A percentile compares a stretch with the other conserved stretches of the same genome.
These are phyloP conservation scores for Fennellomyces sp. DNA, from an alignment of 371 early-diverging fungal genomes.

Conservation along the genomic window DNA sequence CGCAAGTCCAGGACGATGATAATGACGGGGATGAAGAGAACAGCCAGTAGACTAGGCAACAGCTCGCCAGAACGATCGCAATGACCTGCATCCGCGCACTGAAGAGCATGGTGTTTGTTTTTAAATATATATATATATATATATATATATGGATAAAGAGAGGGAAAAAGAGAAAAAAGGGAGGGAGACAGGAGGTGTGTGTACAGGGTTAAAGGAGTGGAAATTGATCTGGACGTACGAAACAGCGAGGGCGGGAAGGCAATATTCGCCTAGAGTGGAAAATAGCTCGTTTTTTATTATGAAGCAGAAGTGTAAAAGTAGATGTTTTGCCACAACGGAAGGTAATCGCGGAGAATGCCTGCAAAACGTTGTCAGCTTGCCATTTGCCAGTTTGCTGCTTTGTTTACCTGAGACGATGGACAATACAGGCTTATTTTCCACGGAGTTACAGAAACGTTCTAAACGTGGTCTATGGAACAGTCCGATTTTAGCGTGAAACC, in stretches of 20 bases:
- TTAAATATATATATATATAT: neutral
- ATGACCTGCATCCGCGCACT: constrained; percentile 26
- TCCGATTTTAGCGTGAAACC: neutral
- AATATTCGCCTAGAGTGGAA: too few species aligned
- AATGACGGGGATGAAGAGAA: constrained; percentile 15
- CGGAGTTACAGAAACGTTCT: constrained; percentile 48
- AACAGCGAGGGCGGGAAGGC: too few species aligned
- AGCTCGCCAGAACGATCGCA: constrained; percentile 18
- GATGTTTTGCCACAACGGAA: constrained; percentile 91
- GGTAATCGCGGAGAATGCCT: constrained; percentile 83
- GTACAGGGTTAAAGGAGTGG: neutral
- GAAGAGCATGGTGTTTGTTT: constrained; percentile 19
- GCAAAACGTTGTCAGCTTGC: neutral
- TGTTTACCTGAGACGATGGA: constrained; percentile 41
- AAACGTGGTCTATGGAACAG: constrained; percentile 36
- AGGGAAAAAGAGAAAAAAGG: constrained; percentile 7
- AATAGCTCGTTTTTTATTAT: constrained; percentile 16
- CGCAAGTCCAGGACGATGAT: constrained; percentile 19
- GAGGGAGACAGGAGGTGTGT: neutral
- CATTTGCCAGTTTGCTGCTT: neutral
- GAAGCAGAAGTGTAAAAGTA: constrained; percentile 81
- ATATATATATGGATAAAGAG: constrained; percentile 1
- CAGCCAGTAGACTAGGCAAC: constrained; percentile 27
- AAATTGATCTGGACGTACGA: neutral
- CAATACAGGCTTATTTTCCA: constrained; percentile 45